Evolutionary conservation across 2,329 filamentous ascomycete genomes (phyloP), one percentile per base, ranked within the genome.

Genomic region (Boeremia exigua): DNA sequence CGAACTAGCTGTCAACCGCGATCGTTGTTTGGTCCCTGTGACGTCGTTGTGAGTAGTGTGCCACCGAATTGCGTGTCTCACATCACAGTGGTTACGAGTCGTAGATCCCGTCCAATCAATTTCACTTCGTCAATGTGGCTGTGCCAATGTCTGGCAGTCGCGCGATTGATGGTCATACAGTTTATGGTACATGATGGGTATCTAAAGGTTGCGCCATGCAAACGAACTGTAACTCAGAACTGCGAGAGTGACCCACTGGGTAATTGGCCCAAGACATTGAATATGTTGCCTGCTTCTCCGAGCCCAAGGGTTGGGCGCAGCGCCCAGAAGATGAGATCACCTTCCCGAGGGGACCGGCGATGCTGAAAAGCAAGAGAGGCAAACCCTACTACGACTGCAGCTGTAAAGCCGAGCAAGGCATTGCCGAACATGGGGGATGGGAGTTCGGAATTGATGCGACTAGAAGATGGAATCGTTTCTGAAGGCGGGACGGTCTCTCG

Each of bases 321-420:
- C 17, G 71, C 69, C 66, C 70, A 69, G 42, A 75, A 75, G n/a
- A 75, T 68, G 14, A 75, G 54, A 4, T 67, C 64, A 4, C 69
- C 71, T 10, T 71, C 63, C 7, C 72, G 66, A 17, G 73, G 71
- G 25, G 67, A 69, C 11, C 67, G 70, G 17, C 70, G 66, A 46
- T 74, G 71, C 37, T 69, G 66, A 15, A 74, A 55, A 12, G 72
- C 72, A 47, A 74, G 50, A 11, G 63, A 66, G 12, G 61, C 62
- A 17, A 75, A 48, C 1, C 70, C 67, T 23, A 68, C 58, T 17
- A 61, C 56, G 17, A 60, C 50, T 15, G 63, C 67, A 14, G 62
- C 59, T 4, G 66, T 63, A n/a, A 67, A 43, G 7, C 64, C 58
- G 15, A 65, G 29, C 4, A 75, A 9, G 7, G 62, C 61, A 29